Evolutionary conservation across 2,329 filamentous ascomycete genomes (phyloP).

Genomic region (Fusarium sp.): DNA sequence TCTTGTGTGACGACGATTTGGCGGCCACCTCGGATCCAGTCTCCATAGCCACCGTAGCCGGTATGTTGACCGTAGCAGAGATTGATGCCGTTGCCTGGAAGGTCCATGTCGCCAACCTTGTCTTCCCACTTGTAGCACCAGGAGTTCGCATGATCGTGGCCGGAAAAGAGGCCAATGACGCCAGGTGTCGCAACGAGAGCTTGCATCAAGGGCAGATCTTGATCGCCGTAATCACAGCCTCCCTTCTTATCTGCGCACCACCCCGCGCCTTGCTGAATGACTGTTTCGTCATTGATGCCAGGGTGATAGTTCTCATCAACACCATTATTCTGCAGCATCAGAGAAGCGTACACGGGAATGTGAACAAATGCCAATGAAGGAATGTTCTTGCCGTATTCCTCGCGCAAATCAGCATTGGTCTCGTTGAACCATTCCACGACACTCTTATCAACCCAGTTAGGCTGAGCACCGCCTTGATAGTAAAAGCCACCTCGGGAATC

Average conservation of each 20-base stretch:
- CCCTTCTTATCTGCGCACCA: slow-evolving; percentile 53
- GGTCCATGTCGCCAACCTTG: slow-evolving; percentile 56
- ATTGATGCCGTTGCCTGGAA: slow-evolving; percentile 54
- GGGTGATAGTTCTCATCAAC: slow-evolving; percentile 52
- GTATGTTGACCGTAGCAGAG: slow-evolving; percentile 70
- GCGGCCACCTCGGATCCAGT: slow-evolving; percentile 67
- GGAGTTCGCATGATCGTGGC: slow-evolving; percentile 71
- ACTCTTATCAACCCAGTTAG: slow-evolving; percentile 55
- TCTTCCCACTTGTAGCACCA: slow-evolving; percentile 64
- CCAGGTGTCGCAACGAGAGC: slow-evolving; percentile 63
- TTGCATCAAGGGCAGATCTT: slow-evolving; percentile 70
- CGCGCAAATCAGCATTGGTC: slow-evolving; percentile 45
- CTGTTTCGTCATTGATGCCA: slow-evolving; percentile 56
- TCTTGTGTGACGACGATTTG: slow-evolving; percentile 61
- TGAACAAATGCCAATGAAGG: slow-evolving; percentile 60
- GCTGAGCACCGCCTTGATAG: slow-evolving; percentile 49
- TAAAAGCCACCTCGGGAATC: slow-evolving; percentile 67
- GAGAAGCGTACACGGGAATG: slow-evolving; percentile 51
- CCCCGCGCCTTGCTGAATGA: slow-evolving; percentile 53
- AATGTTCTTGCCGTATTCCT: slow-evolving; percentile 44
- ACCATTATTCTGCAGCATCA: slow-evolving; percentile 32
- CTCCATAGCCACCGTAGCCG: slow-evolving; percentile 75
- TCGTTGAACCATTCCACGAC: slow-evolving; percentile 55
- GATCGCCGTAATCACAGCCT: slow-evolving; percentile 52
- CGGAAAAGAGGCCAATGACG: slow-evolving; percentile 66